Base-by-base conservation (phyloP, 768 basidiomycete genomes). In the Russula olivacea region DNA sequence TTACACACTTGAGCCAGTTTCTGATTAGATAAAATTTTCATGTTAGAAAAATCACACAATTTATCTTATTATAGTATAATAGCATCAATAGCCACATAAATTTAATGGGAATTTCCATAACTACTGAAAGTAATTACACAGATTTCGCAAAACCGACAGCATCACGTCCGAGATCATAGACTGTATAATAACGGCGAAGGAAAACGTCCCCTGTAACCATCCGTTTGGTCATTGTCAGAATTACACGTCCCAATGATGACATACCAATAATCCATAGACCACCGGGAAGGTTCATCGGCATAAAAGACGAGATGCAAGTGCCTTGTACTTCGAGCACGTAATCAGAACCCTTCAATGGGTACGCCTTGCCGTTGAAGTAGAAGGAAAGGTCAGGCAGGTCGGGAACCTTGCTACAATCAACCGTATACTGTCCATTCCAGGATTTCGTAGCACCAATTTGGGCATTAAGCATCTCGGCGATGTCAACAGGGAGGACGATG, bases 381-480 rank as follows among this genome's bases (percentile, higher is more conserved):
- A 99, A 88, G 11, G 88, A 76, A 58, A 99, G 79, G 2, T 90
- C 86, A 11, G 97, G 97, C 43, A 99, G 83, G 30, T 71, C 72
- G n/a, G 91, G 79, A 65, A 98, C 87, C 71, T 83, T 93, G 64
- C 83, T 76, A 74, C 97, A 98, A 67, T 94, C 91, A 65, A 99
- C 79, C 28, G 84, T 85, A 72, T 96, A 97, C 75, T 98, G 96
- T 45, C 96, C 97, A 72, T 90, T 97, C 95, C 95, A 98, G 2
- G 87, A 84, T 72, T 88, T 92, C 77, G 83, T 89, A 15, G 96
- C 96, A 63, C 97, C 97, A 58, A 99, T 97, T 74, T 89, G 86
- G 36, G 88, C 79, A 76, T 99, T 98, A 70, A 99, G 79, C 92
- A 99, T 92, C 80, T 99, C 97, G 57, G 97, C 95, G 58, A 98